phyloP scores from a whole-genome alignment of 2,329 filamentous ascomycete genomes.

The Apiospora aurea region DNA sequence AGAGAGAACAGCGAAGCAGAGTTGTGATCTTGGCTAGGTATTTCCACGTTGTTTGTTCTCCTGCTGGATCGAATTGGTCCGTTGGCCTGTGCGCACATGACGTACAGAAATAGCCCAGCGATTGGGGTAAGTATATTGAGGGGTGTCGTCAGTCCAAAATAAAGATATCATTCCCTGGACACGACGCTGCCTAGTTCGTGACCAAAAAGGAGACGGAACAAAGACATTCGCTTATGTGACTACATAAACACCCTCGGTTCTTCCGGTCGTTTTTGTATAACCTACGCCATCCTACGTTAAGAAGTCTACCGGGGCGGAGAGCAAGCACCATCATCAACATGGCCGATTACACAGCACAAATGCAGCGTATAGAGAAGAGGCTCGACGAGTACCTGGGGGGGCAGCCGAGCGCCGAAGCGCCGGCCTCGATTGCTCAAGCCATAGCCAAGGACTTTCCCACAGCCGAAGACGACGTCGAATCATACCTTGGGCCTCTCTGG shows the following conservation, averaged over 20 bases:
- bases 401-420: neutral
- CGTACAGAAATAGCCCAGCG: conserved; percentile 5
- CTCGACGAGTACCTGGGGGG: neutral
- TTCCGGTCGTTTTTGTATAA: neutral
- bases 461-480: neutral
- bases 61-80: neutral
- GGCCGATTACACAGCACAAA: conserved; percentile 5
- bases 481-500: neutral
- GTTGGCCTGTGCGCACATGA: conserved; percentile 15
- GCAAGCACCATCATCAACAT: neutral
- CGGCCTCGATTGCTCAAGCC: neutral
- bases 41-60: neutral
- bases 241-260: neutral
- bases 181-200: neutral
- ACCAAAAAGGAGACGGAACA: neutral
- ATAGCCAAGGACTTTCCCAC: neutral
- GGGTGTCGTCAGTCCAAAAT: neutral
- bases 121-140: neutral
- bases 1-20: neutral
- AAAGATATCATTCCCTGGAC: neutral
- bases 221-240: neutral
- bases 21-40: neutral
- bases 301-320: neutral
- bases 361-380: neutral
- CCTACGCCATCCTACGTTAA: neutral